A percentile compares a stretch with the other conserved stretches of the same genome.
These are phyloP conservation scores for Taphrina populina DNA, from an alignment of 1,139 yeast genomes.

Conservation along the genomic window DNA sequence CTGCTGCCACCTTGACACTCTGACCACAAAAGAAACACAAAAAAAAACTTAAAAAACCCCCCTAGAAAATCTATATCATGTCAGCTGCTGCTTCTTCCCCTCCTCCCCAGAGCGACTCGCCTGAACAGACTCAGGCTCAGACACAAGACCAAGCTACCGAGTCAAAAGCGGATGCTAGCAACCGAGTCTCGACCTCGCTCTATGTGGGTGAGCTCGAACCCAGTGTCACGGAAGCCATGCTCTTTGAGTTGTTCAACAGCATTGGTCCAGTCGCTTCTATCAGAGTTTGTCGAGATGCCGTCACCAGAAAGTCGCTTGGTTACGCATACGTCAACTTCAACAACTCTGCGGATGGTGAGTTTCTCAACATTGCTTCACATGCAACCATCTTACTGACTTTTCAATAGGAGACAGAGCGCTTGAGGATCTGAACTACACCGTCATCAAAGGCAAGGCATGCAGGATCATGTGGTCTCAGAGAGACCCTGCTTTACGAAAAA, in stretches of 20 bases:
- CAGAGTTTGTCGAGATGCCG: constrained; percentile 98
- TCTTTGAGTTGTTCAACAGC: constrained; percentile 91
- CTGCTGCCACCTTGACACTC: not conserved
- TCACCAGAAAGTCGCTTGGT: constrained; percentile 94
- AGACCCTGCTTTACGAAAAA: constrained; percentile 93
- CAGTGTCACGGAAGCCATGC: constrained; percentile 86
- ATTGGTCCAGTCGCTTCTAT: constrained; percentile 95
- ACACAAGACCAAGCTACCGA: constrained; percentile 21
- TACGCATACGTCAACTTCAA: constrained; percentile 98
- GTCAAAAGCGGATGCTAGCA: constrained; percentile 25
- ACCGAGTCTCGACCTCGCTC: constrained; percentile 46
- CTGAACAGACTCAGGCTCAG: constrained; percentile 22
- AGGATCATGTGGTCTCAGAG: constrained; percentile 99
- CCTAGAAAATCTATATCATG: constrained; percentile 11
- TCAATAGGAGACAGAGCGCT: constrained; percentile 66
- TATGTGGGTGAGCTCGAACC: constrained; percentile 98
- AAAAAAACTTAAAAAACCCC: constrained; percentile 13
- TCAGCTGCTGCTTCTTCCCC: constrained; percentile 29
- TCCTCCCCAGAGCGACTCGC: constrained; percentile 15
- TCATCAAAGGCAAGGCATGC: constrained; percentile 94
- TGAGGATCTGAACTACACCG: constrained; percentile 91
- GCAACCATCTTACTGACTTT: not conserved
- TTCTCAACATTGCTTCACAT: not conserved
- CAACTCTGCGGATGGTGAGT: constrained; percentile 72
- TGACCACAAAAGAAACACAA: not conserved